These are phyloP conservation scores for Paraphoma chrysanthemicola DNA, from an alignment of 2,329 filamentous ascomycete species.

Conservation along the genomic window DNA sequence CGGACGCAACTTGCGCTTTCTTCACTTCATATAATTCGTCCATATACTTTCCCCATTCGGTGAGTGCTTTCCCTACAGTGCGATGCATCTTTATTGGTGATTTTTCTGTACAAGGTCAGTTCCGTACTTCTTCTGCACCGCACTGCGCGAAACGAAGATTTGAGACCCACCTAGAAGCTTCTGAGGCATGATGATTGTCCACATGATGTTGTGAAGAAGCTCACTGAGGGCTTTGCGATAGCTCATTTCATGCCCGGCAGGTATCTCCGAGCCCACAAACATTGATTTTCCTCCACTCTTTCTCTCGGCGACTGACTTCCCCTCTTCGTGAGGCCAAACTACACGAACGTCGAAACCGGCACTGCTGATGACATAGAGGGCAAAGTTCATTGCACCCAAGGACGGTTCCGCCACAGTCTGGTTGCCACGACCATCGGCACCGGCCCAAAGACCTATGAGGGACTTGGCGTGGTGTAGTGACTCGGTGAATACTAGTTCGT, in stretches of 20 bases:
- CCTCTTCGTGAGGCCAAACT: slow-evolving; percentile 65
- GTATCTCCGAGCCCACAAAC: slow-evolving; percentile 39
- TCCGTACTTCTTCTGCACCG: background rate
- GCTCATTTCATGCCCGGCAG: slow-evolving; percentile 59
- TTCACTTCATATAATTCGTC: slow-evolving; percentile 71
- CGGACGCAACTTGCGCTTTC: slow-evolving; percentile 51
- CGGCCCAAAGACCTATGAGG: slow-evolving; percentile 41
- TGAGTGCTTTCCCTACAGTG: slow-evolving; percentile 61
- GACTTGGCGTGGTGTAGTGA: slow-evolving; percentile 65
- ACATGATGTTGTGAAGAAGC: slow-evolving; percentile 68
- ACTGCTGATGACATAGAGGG: slow-evolving; percentile 67
- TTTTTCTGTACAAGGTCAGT: slow-evolving; percentile 27
- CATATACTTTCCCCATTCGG: slow-evolving; percentile 74
- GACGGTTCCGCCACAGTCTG: slow-evolving; percentile 64
- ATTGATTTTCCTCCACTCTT: slow-evolving; percentile 35
- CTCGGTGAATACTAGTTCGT: slow-evolving; percentile 70
- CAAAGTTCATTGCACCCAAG: slow-evolving; percentile 70
- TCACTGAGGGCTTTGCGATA: slow-evolving; percentile 69
- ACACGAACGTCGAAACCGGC: slow-evolving; percentile 73
- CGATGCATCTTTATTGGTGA: slow-evolving; percentile 57
- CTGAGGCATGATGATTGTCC: slow-evolving; percentile 66
- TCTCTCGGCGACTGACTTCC: slow-evolving; percentile 43
- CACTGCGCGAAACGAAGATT: background rate
- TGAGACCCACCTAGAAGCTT: slow-evolving; percentile 61
- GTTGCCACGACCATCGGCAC: slow-evolving; percentile 29